A percentile compares a stretch with the other conserved stretches of the same genome.
These are phyloP conservation scores for Anthracocystis walkeri DNA, from an alignment of 1,284 basidiomycete species.

Conservation along the genomic window DNA sequence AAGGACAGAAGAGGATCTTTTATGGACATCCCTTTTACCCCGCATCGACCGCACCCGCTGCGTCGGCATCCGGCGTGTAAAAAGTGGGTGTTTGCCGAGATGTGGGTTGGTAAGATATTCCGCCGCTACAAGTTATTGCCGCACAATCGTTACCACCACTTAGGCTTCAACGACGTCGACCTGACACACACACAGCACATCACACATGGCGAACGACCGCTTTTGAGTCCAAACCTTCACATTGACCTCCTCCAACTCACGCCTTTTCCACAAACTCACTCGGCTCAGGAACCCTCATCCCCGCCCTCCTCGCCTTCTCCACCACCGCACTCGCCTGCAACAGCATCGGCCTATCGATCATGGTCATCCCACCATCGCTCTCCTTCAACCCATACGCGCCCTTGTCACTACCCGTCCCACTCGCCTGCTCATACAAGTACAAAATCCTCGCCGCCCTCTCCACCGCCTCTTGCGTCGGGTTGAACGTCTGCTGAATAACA, in stretches of 20 bases:
- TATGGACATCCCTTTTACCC: slow-evolving; percentile 14
- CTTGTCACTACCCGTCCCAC: slow-evolving; percentile 68
- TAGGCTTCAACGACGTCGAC: no score
- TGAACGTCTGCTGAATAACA: slow-evolving; percentile 81
- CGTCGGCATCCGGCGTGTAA: no score
- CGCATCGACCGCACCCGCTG: slow-evolving; percentile 3
- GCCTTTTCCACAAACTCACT: slow-evolving; percentile 13
- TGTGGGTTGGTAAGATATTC: no score
- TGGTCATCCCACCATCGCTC: slow-evolving; percentile 72
- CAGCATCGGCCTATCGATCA: slow-evolving; percentile 78
- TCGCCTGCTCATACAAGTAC: slow-evolving; percentile 71
- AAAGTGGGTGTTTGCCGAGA: background rate
- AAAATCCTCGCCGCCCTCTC: slow-evolving; percentile 79
- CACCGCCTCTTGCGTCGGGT: slow-evolving; percentile 82
- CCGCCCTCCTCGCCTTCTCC: slow-evolving; percentile 76
- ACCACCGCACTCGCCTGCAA: slow-evolving; percentile 77
- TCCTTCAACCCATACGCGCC: slow-evolving; percentile 78
- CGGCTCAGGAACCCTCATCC: slow-evolving; percentile 74
- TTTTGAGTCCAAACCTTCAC: no score
- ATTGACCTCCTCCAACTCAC: background rate
- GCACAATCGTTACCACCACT: no score
- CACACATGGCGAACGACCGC: no score
- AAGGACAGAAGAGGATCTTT: background rate
- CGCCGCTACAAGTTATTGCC: no score
- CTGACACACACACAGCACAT: no score